Percentiles rank a stretch among this genome's conserved stretches.
Evolutionary conservation across 768 basidiomycete species (phyloP).

Genomic region (Inosperma sp.): DNA sequence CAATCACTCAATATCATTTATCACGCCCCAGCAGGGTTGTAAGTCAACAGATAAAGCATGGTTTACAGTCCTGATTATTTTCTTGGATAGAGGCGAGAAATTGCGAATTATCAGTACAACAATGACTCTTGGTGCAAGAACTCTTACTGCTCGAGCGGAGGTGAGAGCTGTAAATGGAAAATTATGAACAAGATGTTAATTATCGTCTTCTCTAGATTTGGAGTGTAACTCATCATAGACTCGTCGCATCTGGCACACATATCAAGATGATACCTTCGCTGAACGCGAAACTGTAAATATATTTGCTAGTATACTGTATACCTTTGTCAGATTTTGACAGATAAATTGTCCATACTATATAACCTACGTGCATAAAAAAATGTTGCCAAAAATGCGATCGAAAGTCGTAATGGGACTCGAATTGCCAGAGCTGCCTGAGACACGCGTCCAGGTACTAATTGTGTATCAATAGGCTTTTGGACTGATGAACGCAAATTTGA

Average conservation of each 20-base stretch:
- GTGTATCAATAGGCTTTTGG: no score
- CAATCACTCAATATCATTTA: conserved; percentile 50
- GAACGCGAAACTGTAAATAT: conserved; percentile 9
- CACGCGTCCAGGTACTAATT: no score
- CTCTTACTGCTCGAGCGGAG: conserved; percentile 46
- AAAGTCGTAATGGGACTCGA: no score
- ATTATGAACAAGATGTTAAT: neutral
- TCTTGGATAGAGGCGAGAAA: conserved; percentile 38
- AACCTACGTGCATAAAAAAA: no score
- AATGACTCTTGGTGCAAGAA: conserved; percentile 43
- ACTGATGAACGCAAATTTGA: no score
- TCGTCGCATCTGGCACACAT: conserved; percentile 51
- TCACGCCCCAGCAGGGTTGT: conserved; percentile 51
- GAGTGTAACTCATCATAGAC: conserved; percentile 45
- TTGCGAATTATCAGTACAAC: conserved; percentile 50
- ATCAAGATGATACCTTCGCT: conserved; percentile 48
- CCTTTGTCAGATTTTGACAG: no score
- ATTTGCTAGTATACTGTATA: no score
- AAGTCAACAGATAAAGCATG: conserved; percentile 15
- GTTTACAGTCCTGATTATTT: neutral
- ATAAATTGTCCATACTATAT: no score
- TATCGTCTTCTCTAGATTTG: conserved; percentile 45
- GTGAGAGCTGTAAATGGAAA: conserved; percentile 23
- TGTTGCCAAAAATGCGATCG: no score
- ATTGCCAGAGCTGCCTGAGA: no score